phyloP scores from a whole-genome alignment of 2,329 filamentous ascomycete species.

The Parafenestella ontariensis region DNA sequence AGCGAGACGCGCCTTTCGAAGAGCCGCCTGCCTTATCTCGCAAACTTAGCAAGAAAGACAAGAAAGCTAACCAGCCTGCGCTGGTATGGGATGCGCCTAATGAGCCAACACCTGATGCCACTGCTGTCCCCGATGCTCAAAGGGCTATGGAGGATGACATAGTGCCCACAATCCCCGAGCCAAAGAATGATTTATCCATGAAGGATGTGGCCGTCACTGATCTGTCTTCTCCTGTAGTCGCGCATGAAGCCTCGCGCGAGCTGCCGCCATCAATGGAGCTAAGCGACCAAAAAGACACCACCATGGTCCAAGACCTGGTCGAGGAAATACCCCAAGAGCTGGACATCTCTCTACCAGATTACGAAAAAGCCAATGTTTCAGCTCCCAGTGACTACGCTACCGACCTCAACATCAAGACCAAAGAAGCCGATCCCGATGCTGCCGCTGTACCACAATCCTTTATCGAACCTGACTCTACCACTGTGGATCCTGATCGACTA shows the following conservation, averaged over 20 bases:
- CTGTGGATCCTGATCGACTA: not conserved
- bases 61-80: slow-evolving; percentile 41
- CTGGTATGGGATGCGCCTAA: slow-evolving; percentile 6
- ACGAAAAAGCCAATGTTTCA: not conserved
- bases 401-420: not conserved
- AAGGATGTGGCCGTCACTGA: not conserved
- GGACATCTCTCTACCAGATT: not conserved
- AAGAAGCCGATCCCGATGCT: not conserved
- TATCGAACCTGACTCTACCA: not conserved
- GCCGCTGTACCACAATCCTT: not conserved
- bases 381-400: not conserved
- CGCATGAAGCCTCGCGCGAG: not conserved
- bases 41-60: slow-evolving; percentile 53
- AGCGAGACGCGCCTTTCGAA: not conserved
- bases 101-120: not conserved
- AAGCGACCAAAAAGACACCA: not conserved
- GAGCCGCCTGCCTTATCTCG: slow-evolving; percentile 10
- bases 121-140: not conserved
- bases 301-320: not conserved
- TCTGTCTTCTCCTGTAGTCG: not conserved
- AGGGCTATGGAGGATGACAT: not conserved
- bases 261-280: not conserved
- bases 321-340: not conserved
- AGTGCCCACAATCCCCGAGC: not conserved
- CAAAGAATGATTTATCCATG: not conserved